Conservation (phyloP, 2,329 filamentous ascomycete genomes). For the Paecilomyces sp. region DNA sequence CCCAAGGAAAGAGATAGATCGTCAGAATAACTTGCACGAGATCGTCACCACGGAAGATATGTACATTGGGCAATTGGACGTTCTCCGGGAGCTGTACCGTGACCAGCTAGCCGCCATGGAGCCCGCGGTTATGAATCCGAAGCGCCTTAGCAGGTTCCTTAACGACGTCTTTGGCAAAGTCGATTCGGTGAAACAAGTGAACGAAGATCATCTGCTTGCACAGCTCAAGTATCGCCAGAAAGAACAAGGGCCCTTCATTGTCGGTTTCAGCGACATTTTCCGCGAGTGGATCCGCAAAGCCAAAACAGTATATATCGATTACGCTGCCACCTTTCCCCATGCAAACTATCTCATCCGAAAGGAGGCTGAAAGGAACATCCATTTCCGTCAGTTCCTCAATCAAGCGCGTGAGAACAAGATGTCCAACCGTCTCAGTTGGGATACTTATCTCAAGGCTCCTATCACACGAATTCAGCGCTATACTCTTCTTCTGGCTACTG, state of each 20-base stretch:
- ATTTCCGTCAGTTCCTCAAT: conserved; percentile 82
- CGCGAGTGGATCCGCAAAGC: conserved; percentile 97
- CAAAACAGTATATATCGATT: conserved; percentile 80
- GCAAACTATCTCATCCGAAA: conserved; percentile 77
- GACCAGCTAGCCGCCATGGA: conserved; percentile 67
- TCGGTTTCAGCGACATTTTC: conserved; percentile 94
- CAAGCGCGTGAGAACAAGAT: conserved; percentile 69
- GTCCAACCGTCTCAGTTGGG: conserved; percentile 82
- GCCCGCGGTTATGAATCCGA: conserved; percentile 73
- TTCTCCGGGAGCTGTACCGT: conserved; percentile 76
- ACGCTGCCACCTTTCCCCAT: conserved; percentile 78
- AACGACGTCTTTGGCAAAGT: conserved; percentile 83
- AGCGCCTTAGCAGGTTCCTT: conserved; percentile 72
- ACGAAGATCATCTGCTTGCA: conserved; percentile 84
- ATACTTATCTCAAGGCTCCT: conserved; percentile 86
- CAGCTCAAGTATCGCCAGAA: conserved; percentile 95
- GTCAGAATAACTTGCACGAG: conserved; percentile 91
- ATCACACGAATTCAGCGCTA: conserved; percentile 92
- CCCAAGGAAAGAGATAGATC: conserved; percentile 79
- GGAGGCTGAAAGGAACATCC: conserved; percentile 74
- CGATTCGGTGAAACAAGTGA: conserved; percentile 80
- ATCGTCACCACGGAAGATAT: conserved; percentile 89
- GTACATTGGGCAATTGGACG: conserved; percentile 82
- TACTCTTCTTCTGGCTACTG: conserved; percentile 71
- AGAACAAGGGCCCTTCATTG: conserved; percentile 91